Conservation (phyloP, 2,329 filamentous ascomycete genomes). For the Trichoderma afroharzianum region DNA sequence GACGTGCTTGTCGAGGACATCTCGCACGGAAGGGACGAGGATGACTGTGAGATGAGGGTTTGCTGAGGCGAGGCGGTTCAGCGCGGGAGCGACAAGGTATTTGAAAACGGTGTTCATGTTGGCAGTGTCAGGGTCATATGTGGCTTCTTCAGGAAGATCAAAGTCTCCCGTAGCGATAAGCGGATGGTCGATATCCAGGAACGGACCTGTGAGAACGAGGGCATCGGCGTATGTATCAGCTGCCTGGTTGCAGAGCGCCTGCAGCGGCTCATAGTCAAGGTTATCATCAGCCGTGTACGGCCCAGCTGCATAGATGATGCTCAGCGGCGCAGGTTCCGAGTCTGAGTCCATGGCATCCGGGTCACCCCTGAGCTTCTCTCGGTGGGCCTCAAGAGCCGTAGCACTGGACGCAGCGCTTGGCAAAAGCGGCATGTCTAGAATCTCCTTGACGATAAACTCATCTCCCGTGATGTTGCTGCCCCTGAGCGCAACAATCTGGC, state of each 20-base stretch:
- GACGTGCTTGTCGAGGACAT: constrained; percentile 76
- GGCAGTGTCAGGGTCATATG: constrained; percentile 69
- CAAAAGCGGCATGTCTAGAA: constrained; percentile 71
- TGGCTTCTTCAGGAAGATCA: constrained; percentile 65
- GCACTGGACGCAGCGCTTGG: constrained; percentile 69
- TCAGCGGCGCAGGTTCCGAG: constrained; percentile 60
- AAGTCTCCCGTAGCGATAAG: constrained; percentile 78
- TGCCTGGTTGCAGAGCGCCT: constrained; percentile 75
- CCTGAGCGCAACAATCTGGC: constrained; percentile 83
- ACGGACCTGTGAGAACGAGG: constrained; percentile 78
- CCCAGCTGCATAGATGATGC: constrained; percentile 73
- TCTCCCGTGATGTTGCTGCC: constrained; percentile 85
- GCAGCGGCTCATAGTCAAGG: constrained; percentile 82
- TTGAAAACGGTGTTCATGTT: constrained; percentile 83
- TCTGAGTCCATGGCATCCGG: constrained; percentile 59
- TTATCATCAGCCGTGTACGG: constrained; percentile 93
- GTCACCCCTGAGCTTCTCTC: constrained; percentile 63
- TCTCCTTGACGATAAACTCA: constrained; percentile 74
- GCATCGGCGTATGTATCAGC: constrained; percentile 71
- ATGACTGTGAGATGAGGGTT: constrained; percentile 79
- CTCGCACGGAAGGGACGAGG: constrained; percentile 77
- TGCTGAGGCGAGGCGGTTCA: constrained; percentile 65
- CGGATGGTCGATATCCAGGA: constrained; percentile 89
- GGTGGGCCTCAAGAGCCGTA: constrained; percentile 62
- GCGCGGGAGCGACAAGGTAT: constrained; percentile 68